Conservation (phyloP, 352 stramenopile genomes). For the Phytophthora pseudosyringae region DNA sequence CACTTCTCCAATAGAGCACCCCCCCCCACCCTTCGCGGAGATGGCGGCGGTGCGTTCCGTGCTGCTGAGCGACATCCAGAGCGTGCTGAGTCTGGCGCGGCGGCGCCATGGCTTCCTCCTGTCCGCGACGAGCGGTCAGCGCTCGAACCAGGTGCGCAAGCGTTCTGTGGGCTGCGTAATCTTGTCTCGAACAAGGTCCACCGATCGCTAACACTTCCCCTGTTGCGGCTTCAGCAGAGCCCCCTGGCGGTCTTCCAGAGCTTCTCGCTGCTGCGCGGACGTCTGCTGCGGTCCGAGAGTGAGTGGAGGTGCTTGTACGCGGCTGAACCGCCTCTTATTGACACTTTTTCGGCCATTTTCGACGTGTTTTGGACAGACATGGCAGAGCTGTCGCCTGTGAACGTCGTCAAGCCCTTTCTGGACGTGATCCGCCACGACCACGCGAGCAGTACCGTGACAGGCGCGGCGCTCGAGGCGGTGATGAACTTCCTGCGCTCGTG, state of each 20-base stretch:
- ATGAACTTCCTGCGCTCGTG: slow-evolving; percentile 95
- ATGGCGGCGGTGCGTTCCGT: slow-evolving; percentile 46
- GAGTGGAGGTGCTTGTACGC: slow-evolving; percentile 7
- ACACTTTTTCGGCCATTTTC: slow-evolving; percentile 15
- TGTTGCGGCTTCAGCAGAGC: slow-evolving; percentile 46
- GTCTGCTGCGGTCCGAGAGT: slow-evolving; percentile 71
- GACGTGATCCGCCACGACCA: slow-evolving; percentile 93
- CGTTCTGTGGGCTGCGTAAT: not conserved
- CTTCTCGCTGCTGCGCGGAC: slow-evolving; percentile 61
- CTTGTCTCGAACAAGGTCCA: not conserved
- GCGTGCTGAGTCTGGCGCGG: slow-evolving; percentile 66
- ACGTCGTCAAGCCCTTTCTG: slow-evolving; percentile 93
- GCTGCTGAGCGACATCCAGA: slow-evolving; percentile 79
- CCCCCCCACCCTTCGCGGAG: no score
- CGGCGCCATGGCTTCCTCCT: slow-evolving; percentile 65
- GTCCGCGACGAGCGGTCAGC: slow-evolving; percentile 10
- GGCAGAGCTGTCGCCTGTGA: slow-evolving; percentile 60
- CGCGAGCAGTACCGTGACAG: slow-evolving; percentile 93
- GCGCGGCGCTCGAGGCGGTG: slow-evolving; percentile 92
- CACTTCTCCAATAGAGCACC: slow-evolving; percentile 11
- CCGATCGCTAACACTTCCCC: not conserved
- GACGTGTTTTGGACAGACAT: slow-evolving; percentile 44
- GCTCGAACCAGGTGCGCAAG: slow-evolving; percentile 30
- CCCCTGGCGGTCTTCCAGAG: slow-evolving; percentile 65
- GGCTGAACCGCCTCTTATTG: slow-evolving; percentile 2